Conservation (phyloP, 2,329 filamentous ascomycete genomes). For the Colletotrichum tofieldiae region DNA sequence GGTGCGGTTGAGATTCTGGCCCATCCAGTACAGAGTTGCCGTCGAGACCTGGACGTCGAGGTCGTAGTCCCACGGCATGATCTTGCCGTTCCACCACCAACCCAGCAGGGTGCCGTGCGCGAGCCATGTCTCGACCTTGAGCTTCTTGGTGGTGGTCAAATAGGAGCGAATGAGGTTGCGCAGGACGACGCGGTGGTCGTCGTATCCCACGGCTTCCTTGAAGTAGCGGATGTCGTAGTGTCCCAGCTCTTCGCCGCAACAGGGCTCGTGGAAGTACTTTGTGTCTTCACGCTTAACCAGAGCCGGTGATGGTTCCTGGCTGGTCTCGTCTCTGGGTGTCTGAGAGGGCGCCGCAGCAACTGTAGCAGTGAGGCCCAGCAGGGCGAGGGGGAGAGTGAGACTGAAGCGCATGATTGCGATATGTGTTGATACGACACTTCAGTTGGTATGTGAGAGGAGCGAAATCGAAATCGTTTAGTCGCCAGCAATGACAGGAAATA, state of each 20-base stretch:
- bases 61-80: constrained; percentile 89
- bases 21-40: constrained; percentile 77
- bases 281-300: constrained; percentile 36
- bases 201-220: constrained; percentile 73
- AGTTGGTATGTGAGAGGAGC: background rate
- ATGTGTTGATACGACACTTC: constrained; percentile 7
- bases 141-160: constrained; percentile 74
- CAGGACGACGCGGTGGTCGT: constrained; percentile 76
- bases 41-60: constrained; percentile 85
- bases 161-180: constrained; percentile 82
- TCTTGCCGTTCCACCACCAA: constrained; percentile 89
- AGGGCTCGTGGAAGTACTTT: constrained; percentile 80
- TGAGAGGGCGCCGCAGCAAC: constrained; percentile 31
- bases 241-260: constrained; percentile 70
- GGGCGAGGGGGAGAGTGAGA: constrained; percentile 22
- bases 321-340: constrained; percentile 5
- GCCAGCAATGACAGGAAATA: background rate
- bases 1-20: constrained; percentile 78
- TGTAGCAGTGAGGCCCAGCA: constrained; percentile 30
- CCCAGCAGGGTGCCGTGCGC: constrained; percentile 88
- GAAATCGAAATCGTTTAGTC: background rate
- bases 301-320: constrained; percentile 5
- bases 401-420: constrained; percentile 28
- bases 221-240: constrained; percentile 86
- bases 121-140: constrained; percentile 86